These are phyloP conservation scores for Eudorina sp. DNA, from an alignment of 139 green algal species.

Conservation along the genomic window DNA sequence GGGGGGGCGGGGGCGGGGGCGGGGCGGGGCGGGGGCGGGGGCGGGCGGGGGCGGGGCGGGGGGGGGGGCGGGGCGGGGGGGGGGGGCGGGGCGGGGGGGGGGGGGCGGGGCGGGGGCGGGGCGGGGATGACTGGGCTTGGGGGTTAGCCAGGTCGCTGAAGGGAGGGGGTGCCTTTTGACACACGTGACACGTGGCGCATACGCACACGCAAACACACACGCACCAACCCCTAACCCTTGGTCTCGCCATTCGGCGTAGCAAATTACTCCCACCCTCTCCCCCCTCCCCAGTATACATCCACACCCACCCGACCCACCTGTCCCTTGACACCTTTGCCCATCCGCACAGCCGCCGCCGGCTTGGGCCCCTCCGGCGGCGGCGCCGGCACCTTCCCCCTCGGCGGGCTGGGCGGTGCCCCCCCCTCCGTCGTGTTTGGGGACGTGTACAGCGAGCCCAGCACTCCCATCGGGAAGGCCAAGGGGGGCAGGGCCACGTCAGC, in stretches of 20 bases:
- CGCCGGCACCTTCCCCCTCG: not conserved
- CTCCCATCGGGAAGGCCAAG: not conserved
- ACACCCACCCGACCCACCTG: conserved; percentile 22
- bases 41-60: not conserved
- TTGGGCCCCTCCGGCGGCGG: not conserved
- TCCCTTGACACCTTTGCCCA: conserved; percentile 28
- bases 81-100: no score
- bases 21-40: not conserved
- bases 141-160: no score
- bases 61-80: no score
- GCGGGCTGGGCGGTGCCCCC: not conserved
- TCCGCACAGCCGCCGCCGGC: not conserved
- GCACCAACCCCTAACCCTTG: no score
- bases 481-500: not conserved
- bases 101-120: no score
- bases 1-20: not conserved
- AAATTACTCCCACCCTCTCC: no score
- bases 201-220: no score
- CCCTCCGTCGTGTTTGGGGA: not conserved
- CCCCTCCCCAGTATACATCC: no score
- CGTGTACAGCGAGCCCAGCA: not conserved
- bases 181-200: no score
- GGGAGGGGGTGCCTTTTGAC: no score
- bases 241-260: no score
- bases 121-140: no score